Conservation (phyloP, 768 basidiomycete genomes). For the Lactarius hengduanensis region DNA sequence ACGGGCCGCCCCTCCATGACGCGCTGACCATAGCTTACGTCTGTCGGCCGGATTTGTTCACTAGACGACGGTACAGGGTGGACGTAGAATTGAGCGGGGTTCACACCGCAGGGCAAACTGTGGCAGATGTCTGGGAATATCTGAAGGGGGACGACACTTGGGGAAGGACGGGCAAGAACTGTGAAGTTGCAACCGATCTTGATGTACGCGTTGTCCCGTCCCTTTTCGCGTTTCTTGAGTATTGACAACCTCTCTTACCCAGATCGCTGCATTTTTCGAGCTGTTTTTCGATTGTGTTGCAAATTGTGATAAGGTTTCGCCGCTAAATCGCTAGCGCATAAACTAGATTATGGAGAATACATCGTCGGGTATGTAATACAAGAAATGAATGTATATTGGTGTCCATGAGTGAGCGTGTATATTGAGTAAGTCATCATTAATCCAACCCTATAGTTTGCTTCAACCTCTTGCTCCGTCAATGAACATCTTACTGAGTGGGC, state of each 20-base stretch:
- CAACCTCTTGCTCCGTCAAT: constrained; percentile 53
- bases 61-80: constrained; percentile 62
- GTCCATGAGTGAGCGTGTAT: background rate
- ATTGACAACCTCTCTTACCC: constrained; percentile 15
- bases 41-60: constrained; percentile 65
- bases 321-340: constrained; percentile 45
- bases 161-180: constrained; percentile 75
- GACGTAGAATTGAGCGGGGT: constrained; percentile 75
- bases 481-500: constrained; percentile 79
- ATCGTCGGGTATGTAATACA: constrained; percentile 9
- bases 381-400: background rate
- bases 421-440: constrained; percentile 12
- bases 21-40: constrained; percentile 80
- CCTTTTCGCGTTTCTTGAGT: background rate
- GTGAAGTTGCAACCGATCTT: constrained; percentile 62
- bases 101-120: constrained; percentile 72
- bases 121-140: constrained; percentile 77
- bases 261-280: constrained; percentile 67
- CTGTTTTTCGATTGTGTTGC: constrained; percentile 60
- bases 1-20: constrained; percentile 88
- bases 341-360: background rate
- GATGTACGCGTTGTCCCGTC: constrained; percentile 48
- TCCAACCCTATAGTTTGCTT: constrained; percentile 33
- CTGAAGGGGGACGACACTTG: constrained; percentile 58
- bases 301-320: constrained; percentile 57